Evolutionary conservation across 768 basidiomycete genomes (phyloP), one percentile per base, ranked within the genome.

Genomic region (Boletus bicolor): DNA sequence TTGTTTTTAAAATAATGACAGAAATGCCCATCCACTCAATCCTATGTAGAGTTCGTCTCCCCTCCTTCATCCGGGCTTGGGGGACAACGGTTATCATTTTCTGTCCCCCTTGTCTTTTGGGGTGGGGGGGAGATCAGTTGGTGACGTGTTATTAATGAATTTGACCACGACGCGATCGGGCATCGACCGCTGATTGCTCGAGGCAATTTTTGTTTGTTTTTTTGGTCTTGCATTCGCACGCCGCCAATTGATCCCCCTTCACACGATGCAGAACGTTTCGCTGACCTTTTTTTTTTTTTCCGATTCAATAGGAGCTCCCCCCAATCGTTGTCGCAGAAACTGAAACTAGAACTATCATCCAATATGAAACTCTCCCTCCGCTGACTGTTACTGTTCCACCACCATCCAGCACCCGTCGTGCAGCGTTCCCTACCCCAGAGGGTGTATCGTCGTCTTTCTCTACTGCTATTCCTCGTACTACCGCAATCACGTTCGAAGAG

Each of bases 21-120:
- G 60, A 61, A 55, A 57, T 59, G 49, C 51, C 53, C 32, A 55
- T 64, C 61, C 60, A 63, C 71, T 65, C 75, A 76, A 65, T 69
- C 77, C 72, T 77, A 76, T 83, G 78, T 82, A 83, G 74, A 82
- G 83, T 89, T 82, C 81, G 87, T 89, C 83, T 82, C 76, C 78
- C 80, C 84, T 85, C 87, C 87, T 86, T 89, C 86, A 85, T 86
- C 86, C 81, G 88, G 88, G 88, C 86, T 89, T 83, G 87, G 89
- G 89, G 88, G 87, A 86, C 83, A 79, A 82, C 82, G 84, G 85
- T 79, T 76, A 77, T 76, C 75, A 44, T 56, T 79, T 74, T 82
- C 54, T 70, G 84, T 88, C 86, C 87, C 87, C 87, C 86, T 84
- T 74, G 84, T 84, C 83, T 77, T 56, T 58, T 62, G 64, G 24